Evolutionary conservation across 805 yeast genomes (phyloP), one percentile per base, ranked within the genome.

Genomic region (Cyberlindnera suaveolens): DNA sequence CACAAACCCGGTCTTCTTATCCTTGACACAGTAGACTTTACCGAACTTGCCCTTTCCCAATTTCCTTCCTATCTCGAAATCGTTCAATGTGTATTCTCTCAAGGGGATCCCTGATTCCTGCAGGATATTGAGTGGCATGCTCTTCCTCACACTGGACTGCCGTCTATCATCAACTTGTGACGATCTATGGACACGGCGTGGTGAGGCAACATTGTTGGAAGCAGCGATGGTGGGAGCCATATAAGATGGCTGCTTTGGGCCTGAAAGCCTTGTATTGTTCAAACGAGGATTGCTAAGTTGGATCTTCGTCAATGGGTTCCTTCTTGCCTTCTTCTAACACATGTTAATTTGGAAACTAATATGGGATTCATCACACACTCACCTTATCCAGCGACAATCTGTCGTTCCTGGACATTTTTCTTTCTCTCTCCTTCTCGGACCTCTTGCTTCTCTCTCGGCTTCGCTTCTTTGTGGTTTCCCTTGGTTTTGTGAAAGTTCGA

Each of bases 11-110:
- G 87, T 74, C 31, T 65, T 56, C 50, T 76, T 80, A 60, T 89
- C 96, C 43, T 74, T 73, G 8, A 84, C 97, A 58, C 96, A 85
- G 63, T 88, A 90, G 1, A 93, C 98, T 54, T 78, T 80, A 8
- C 99, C 99, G 56, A 90, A 81, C 61, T 89, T 88, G 6, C 99
- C 99, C 58, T 86, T 88, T 0, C 98, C 99, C 39, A 91, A 71
- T 44, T 83, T 80, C 42, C 81, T 75, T 15, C 97, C 98, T 35
- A 91, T 74, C 52, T 89, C 96, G 64, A 91, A 91, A 57, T 86
- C 93, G 26, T 68, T 64, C 18, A 80, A 62, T 0, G 72, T 52
- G 51, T 67, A 72, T 30, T 66, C 48, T 39, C 61, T 46, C 31
- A 52, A 41, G 3, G 63, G 62, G 2, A 58, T 57, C 8, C 41